Evolutionary conservation across 495 filamentous ascomycete species (phyloP).

Genomic region (Pseudomonodictys pantanalensis): DNA sequence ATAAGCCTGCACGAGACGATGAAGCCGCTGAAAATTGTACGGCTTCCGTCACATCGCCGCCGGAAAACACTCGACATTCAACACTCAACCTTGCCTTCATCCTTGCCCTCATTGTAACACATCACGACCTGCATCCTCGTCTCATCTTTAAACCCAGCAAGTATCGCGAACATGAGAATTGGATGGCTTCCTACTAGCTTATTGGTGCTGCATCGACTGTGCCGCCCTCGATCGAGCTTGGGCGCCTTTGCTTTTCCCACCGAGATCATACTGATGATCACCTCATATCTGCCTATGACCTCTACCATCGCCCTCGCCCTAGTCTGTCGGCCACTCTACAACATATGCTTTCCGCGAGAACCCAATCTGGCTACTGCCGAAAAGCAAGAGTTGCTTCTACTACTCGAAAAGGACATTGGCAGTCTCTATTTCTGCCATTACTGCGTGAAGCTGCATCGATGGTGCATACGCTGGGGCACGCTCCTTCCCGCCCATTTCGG

Average conservation of each 20-base stretch:
- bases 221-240: conserved; percentile 7
- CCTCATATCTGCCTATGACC: conserved; percentile 5
- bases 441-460: conserved; percentile 20
- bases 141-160: no score
- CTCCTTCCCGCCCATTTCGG: neutral
- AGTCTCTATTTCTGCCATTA: conserved; percentile 17
- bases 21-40: no score
- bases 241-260: conserved; percentile 20
- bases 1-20: no score
- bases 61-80: no score
- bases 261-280: conserved; percentile 22
- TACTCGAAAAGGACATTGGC: conserved; percentile 15
- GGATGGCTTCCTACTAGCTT: no score
- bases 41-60: no score
- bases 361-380: conserved; percentile 4
- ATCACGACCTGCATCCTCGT: no score
- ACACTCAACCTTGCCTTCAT: no score
- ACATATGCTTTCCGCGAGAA: conserved; percentile 17
- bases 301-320: conserved; percentile 20
- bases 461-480: conserved; percentile 8
- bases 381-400: conserved; percentile 17
- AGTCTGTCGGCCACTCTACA: conserved; percentile 15
- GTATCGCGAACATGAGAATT: no score
- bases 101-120: no score
- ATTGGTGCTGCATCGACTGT: conserved; percentile 6